A percentile compares a stretch with the other conserved stretches of the same genome.
These are phyloP conservation scores for Phlebiopsis flavidoalba DNA, from an alignment of 768 basidiomycete genomes.

Conservation along the genomic window DNA sequence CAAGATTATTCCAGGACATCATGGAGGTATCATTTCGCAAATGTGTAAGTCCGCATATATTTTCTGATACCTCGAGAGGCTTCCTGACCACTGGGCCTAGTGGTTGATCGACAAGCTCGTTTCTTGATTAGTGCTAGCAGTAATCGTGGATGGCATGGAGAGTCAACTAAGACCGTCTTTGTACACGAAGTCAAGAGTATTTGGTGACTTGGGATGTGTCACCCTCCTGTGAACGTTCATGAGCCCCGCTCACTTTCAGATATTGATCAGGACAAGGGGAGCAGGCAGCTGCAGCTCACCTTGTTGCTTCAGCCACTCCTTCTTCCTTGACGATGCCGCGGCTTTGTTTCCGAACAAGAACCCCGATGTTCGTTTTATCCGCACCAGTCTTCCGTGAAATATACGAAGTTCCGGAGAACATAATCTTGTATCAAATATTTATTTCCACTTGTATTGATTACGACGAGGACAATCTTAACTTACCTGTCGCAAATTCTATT, in stretches of 20 bases:
- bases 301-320: constrained; percentile 25
- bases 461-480: constrained; percentile 20
- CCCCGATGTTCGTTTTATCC: constrained; percentile 73
- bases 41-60: constrained; percentile 62
- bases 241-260: background rate
- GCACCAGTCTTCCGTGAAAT: constrained; percentile 73
- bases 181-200: constrained; percentile 76
- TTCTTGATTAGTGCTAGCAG: constrained; percentile 92
- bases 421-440: constrained; percentile 34
- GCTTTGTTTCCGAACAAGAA: constrained; percentile 75
- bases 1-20: constrained; percentile 94
- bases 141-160: constrained; percentile 91
- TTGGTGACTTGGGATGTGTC: constrained; percentile 8
- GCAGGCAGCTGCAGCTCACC: background rate
- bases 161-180: constrained; percentile 84
- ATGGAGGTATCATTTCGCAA: constrained; percentile 89
- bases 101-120: constrained; percentile 77
- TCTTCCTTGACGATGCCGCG: constrained; percentile 31
- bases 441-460: background rate
- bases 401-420: constrained; percentile 52
- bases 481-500: too few species aligned
- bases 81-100: constrained; percentile 32
- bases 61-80: constrained; percentile 9
- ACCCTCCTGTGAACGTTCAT: background rate
- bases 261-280: background rate